Base-by-base conservation (phyloP, 2,329 filamentous ascomycete species). In the Trichoderma oligosporum region DNA sequence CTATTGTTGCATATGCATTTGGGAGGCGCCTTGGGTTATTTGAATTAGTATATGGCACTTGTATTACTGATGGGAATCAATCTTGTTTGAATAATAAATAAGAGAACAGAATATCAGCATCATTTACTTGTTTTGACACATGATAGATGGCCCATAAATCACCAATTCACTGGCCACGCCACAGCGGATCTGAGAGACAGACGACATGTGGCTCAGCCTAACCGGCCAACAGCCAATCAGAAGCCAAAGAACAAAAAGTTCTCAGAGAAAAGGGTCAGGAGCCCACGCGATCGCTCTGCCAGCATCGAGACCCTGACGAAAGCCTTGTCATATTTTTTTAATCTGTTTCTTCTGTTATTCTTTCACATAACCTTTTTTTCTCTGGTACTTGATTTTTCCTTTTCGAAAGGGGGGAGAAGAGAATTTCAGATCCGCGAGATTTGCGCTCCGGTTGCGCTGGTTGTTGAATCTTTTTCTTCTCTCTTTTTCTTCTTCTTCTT, bases 191-290 rank as follows among this genome's bases (percentile, higher is more conserved):
- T 29, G 16, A 22, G 22, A 27, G 24, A 9, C 39, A 22, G 39
- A 44, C 39, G n/a, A 18, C n/a, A 36, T 55, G 52, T 55, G 52
- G 52, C 52, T 45, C 25, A 55, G 52, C 9, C 52, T 2, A 49
- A 5, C 31, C 14, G 2, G 31, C 18, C 7, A 33, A n/a, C 33
- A 14, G 33, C 53, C 54, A 49, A 56, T 56, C 54, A 49, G 45
- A n/a, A 49, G 36, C 7, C 36, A 25, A 31, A 49, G 24, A 41
- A 36, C 45, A 56, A 56, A 49, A 56, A 49, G 45, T 49, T 49
- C 45, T 48, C 54, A 49, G 36, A 14, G 22, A 14, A 27, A 51
- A 46, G 25, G 12, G 18, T 41, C 41, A 31, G 53, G 33, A 56
- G 36, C 38, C 46, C 45, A 51, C 46, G 54, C 54, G 54, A 57